These are phyloP conservation scores for Agmasoma carcini DNA, from an alignment of 371 early-diverging fungal genomes.

Conservation along the genomic window DNA sequence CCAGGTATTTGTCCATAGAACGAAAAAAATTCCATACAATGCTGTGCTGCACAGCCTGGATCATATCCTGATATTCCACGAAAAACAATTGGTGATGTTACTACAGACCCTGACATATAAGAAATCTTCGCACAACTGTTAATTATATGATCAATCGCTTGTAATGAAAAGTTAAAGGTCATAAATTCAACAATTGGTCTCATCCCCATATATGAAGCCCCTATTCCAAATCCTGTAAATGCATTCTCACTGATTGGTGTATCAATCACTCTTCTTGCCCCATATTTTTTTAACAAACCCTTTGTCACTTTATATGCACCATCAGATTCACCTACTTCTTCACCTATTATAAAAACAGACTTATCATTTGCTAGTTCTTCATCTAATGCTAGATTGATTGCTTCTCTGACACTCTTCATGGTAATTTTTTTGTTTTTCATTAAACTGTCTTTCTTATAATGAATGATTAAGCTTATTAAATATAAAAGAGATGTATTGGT, in stretches of 20 bases:
- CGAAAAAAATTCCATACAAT: constrained; percentile 91
- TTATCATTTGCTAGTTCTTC: constrained; percentile 84
- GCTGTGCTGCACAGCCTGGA: constrained; percentile 93
- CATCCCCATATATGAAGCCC: constrained; percentile 78
- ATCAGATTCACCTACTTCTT: constrained; percentile 90
- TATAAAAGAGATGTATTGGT: too few relatives aligned
- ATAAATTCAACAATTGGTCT: constrained; percentile 97
- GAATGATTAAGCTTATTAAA: too few relatives aligned
- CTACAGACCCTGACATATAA: constrained; percentile 85
- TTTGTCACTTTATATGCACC: constrained; percentile 96
- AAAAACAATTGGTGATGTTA: constrained; percentile 87
- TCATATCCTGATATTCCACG: constrained; percentile 90
- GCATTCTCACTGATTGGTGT: constrained; percentile 98
- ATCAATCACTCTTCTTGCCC: constrained; percentile 82
- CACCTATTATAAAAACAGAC: constrained; percentile 79
- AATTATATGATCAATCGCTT: constrained; percentile 96
- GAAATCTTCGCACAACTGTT: constrained; percentile 93
- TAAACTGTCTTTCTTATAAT: too few relatives aligned
- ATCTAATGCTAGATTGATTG: constrained; percentile 85
- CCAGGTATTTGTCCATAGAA: constrained; percentile 94
- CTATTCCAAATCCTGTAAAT: constrained; percentile 91
- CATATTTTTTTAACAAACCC: constrained; percentile 88
- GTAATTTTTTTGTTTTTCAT: too few relatives aligned
- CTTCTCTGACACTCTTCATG: constrained; percentile 77
- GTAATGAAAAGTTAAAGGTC: constrained; percentile 99